These are phyloP conservation scores for Trametes coccinea DNA, from an alignment of 768 basidiomycete genomes.

Conservation along the genomic window DNA sequence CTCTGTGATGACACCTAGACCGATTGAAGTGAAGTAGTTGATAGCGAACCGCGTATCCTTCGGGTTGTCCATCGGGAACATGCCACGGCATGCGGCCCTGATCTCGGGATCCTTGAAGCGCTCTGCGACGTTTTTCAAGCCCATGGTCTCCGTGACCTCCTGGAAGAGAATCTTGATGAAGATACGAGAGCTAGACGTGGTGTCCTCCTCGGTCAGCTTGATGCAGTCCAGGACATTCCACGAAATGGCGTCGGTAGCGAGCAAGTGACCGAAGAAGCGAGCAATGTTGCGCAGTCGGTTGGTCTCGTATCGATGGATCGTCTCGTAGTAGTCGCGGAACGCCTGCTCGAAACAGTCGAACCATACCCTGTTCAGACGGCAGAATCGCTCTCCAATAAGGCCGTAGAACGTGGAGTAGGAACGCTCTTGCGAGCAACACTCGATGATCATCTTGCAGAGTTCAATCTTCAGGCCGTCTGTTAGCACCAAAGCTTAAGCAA, in stretches of 20 bases:
- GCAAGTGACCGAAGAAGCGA: slow-evolving; percentile 91
- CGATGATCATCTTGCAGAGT: slow-evolving; percentile 97
- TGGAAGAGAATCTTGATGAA: slow-evolving; percentile 96
- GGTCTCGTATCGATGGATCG: slow-evolving; percentile 98
- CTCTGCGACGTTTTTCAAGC: slow-evolving; percentile 81
- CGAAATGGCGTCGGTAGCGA: slow-evolving; percentile 84
- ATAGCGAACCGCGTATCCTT: slow-evolving; percentile 96
- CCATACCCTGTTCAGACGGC: slow-evolving; percentile 95
- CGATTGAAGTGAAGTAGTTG: slow-evolving; percentile 98
- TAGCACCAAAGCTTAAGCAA: neutral
- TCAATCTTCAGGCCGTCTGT: slow-evolving; percentile 62
- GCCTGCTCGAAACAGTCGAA: slow-evolving; percentile 85
- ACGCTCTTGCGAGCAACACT: slow-evolving; percentile 99
- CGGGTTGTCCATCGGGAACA: slow-evolving; percentile 97
- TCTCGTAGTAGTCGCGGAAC: slow-evolving; percentile 88
- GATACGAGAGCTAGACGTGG: slow-evolving; percentile 93
- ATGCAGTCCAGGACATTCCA: slow-evolving; percentile 85
- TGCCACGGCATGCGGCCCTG: slow-evolving; percentile 64
- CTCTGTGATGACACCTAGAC: slow-evolving; percentile 87
- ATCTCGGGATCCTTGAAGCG: slow-evolving; percentile 89
- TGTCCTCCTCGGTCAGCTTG: slow-evolving; percentile 97
- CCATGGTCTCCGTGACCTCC: slow-evolving; percentile 95
- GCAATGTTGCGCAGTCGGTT: slow-evolving; percentile 97
- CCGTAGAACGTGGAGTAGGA: slow-evolving; percentile 98
- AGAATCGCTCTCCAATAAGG: slow-evolving; percentile 92